These are phyloP conservation scores for Lachnellula cervina DNA, from an alignment of 2,329 filamentous ascomycete genomes.

Conservation along the genomic window DNA sequence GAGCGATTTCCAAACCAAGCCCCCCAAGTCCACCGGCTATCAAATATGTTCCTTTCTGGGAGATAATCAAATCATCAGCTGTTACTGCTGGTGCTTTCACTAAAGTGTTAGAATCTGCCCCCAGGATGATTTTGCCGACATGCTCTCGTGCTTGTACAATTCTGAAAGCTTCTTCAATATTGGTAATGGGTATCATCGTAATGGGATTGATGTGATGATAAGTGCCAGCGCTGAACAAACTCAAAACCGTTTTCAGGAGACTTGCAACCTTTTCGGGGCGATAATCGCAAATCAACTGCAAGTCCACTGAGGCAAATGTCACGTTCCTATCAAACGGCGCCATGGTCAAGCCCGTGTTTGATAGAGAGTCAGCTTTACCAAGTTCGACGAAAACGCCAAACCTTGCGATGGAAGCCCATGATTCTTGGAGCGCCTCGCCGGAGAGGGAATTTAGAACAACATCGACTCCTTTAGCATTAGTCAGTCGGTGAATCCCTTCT, in stretches of 20 bases:
- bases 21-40: constrained; percentile 26
- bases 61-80: constrained; percentile 1
- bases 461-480: constrained; percentile 4
- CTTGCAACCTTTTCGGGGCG: constrained; percentile 1
- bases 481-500: constrained; percentile 25
- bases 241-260: constrained; percentile 15
- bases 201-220: constrained; percentile 26
- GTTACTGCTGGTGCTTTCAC: constrained; percentile 2
- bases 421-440: constrained; percentile 33
- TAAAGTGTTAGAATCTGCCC: not conserved
- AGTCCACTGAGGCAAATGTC: constrained; percentile 3
- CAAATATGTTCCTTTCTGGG: constrained; percentile 19
- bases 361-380: constrained; percentile 19
- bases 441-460: constrained; percentile 2
- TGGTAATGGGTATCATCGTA: constrained; percentile 32
- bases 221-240: constrained; percentile 4
- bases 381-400: constrained; percentile 35
- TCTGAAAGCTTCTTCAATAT: constrained; percentile 24
- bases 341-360: constrained; percentile 24
- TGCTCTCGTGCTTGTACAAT: constrained; percentile 11
- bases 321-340: constrained; percentile 1
- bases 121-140: constrained; percentile 13
- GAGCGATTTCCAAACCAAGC: constrained; percentile 17
- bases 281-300: not conserved
- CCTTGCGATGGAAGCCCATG: constrained; percentile 37